Conservation (phyloP, 371 early-diverging fungal species). For the Umbelopsis sp. region DNA sequence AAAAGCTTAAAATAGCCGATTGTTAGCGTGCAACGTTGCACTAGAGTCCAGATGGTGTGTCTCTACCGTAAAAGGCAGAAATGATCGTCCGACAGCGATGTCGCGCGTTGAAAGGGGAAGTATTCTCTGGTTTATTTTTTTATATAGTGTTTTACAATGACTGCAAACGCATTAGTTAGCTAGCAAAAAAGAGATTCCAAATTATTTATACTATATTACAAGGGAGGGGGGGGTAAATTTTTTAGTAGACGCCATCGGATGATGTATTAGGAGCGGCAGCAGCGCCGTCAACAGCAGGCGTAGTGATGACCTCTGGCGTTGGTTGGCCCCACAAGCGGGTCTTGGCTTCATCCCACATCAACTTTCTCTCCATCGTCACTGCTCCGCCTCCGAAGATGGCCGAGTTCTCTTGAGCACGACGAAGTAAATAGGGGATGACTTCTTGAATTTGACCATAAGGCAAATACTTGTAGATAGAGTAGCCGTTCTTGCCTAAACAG, state of each 20-base stretch:
- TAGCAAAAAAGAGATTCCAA: neutral
- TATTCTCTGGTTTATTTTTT: neutral
- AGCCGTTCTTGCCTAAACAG: slow-evolving; percentile 77
- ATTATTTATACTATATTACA: slow-evolving; percentile 10
- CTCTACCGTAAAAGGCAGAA: slow-evolving; percentile 8
- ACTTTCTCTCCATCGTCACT: slow-evolving; percentile 48
- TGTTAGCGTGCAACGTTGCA: neutral
- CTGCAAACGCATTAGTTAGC: too few relatives aligned
- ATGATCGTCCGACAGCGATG: slow-evolving; percentile 11
- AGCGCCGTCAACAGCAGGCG: neutral
- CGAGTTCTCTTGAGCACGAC: slow-evolving; percentile 96
- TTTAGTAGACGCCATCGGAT: slow-evolving; percentile 10
- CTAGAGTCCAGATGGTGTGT: slow-evolving; percentile 17
- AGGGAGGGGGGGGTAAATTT: neutral
- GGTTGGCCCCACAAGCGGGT: slow-evolving; percentile 33
- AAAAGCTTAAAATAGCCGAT: slow-evolving; percentile 12
- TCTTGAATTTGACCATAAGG: slow-evolving; percentile 87
- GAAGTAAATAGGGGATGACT: slow-evolving; percentile 92
- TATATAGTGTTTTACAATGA: slow-evolving; percentile 4
- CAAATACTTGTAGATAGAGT: slow-evolving; percentile 88
- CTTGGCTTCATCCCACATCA: slow-evolving; percentile 60
- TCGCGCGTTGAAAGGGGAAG: neutral
- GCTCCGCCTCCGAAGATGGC: slow-evolving; percentile 63
- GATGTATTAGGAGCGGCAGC: slow-evolving; percentile 9
- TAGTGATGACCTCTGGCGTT: slow-evolving; percentile 12